A percentile compares a stretch with the other conserved stretches of the same genome.
phyloP scores from a whole-genome alignment of 495 filamentous ascomycete species.

The Astrothelium subdiscretum region DNA sequence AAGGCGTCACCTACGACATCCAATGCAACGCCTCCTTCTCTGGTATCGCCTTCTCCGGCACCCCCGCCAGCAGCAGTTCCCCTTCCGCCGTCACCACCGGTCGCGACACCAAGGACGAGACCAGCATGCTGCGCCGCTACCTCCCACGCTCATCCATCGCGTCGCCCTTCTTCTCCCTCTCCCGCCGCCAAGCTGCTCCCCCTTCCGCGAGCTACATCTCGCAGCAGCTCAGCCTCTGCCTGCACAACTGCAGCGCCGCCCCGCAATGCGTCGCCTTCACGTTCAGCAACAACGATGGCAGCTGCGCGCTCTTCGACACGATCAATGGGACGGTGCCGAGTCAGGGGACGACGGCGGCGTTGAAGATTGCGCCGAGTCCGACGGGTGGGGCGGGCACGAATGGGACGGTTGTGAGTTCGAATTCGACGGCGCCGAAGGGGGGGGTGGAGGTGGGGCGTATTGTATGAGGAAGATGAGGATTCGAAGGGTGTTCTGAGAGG shows the following conservation, averaged over 20 bases:
- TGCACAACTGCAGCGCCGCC: background rate
- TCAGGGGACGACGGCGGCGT: constrained; percentile 37
- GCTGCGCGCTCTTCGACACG: background rate
- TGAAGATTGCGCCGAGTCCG: background rate
- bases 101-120: too few species aligned
- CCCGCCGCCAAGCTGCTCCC: background rate
- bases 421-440: background rate
- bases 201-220: background rate
- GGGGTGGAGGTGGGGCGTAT: background rate
- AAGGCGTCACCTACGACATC: background rate
- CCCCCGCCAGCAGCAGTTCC: background rate
- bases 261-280: background rate
- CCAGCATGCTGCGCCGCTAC: background rate
- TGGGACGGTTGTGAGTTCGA: background rate
- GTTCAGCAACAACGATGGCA: background rate
- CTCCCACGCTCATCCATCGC: background rate
- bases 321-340: constrained; percentile 59
- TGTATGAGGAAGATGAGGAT: background rate
- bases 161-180: background rate
- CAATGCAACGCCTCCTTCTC: background rate
- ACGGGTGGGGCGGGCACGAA: background rate
- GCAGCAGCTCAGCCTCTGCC: background rate
- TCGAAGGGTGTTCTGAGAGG: background rate
- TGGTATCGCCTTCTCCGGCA: background rate
- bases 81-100: background rate